Conservation (phyloP, 2,329 filamentous ascomycete species). For the Trichoderma endophyticum region DNA sequence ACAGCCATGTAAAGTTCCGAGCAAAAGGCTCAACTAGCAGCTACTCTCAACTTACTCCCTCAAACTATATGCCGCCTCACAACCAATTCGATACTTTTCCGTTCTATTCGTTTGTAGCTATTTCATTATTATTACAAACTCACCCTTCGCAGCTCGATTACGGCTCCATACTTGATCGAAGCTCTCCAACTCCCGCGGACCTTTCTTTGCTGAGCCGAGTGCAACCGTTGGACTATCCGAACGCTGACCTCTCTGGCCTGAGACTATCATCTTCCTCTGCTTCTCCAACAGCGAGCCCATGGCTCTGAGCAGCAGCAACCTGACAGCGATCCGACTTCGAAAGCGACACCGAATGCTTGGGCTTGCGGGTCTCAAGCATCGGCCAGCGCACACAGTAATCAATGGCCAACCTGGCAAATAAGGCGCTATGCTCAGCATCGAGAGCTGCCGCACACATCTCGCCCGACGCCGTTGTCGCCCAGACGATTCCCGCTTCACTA, state of each 20-base stretch:
- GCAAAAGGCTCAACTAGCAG: not conserved
- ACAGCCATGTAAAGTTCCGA: not conserved
- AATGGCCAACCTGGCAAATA: slow-evolving; percentile 26
- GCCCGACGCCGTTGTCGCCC: slow-evolving; percentile 15
- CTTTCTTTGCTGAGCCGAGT: not conserved
- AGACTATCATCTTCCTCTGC: not conserved
- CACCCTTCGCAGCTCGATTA: not conserved
- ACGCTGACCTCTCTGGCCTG: not conserved
- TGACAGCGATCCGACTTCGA: slow-evolving; percentile 15
- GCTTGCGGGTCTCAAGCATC: slow-evolving; percentile 9
- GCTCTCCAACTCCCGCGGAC: not conserved
- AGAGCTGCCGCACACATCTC: slow-evolving; percentile 22
- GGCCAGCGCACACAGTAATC: slow-evolving; percentile 10
- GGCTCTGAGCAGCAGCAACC: slow-evolving; percentile 17
- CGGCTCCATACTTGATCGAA: not conserved
- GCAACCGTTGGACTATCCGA: not conserved
- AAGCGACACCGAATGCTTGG: slow-evolving; percentile 18
- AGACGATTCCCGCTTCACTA: slow-evolving; percentile 12
- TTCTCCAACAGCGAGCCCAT: slow-evolving; percentile 18
- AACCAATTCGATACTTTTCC: not conserved
- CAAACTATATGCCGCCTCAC: not conserved
- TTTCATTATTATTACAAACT: not conserved
- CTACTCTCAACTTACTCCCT: not conserved
- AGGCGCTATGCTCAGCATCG: slow-evolving; percentile 23
- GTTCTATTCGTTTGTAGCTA: not conserved